Conservation (phyloP, 805 yeast genomes). For the Ogataea pini region DNA sequence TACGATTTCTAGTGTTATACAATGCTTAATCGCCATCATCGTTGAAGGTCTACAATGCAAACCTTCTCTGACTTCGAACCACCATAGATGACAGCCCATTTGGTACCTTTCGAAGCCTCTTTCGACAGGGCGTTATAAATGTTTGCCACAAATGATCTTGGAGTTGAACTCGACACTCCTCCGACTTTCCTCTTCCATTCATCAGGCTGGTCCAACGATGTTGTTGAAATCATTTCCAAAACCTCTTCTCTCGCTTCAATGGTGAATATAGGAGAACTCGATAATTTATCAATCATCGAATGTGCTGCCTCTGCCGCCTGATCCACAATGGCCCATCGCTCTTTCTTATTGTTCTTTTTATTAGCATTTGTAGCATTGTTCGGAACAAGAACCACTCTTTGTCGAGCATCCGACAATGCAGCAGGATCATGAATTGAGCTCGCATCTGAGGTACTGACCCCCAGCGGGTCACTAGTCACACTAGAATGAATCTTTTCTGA, state of each 20-base stretch:
- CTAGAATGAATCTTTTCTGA: slow-evolving; percentile 8
- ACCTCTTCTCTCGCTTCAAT: slow-evolving; percentile 85
- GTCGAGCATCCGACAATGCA: slow-evolving; percentile 33
- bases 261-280: slow-evolving; percentile 70
- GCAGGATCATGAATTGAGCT: slow-evolving; percentile 12
- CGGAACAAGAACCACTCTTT: slow-evolving; percentile 65
- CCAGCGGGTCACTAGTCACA: background rate
- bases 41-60: slow-evolving; percentile 63
- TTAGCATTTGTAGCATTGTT: slow-evolving; percentile 82
- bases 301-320: slow-evolving; percentile 64
- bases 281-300: slow-evolving; percentile 51
- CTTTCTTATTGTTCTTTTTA: slow-evolving; percentile 72
- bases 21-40: slow-evolving; percentile 33
- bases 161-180: slow-evolving; percentile 74
- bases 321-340: slow-evolving; percentile 75
- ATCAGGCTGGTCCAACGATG: slow-evolving; percentile 73
- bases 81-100: slow-evolving; percentile 76
- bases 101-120: slow-evolving; percentile 70
- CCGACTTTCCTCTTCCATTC: slow-evolving; percentile 85
- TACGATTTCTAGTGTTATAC: slow-evolving; percentile 27
- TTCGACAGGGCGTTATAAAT: slow-evolving; percentile 72
- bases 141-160: slow-evolving; percentile 75
- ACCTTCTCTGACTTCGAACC: slow-evolving; percentile 79
- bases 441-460: background rate
- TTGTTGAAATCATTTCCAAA: slow-evolving; percentile 75